Percentiles rank a stretch among this genome's conserved stretches.
Evolutionary conservation across 306 rosid species (phyloP).

Genomic region (Sindora glabra): DNA sequence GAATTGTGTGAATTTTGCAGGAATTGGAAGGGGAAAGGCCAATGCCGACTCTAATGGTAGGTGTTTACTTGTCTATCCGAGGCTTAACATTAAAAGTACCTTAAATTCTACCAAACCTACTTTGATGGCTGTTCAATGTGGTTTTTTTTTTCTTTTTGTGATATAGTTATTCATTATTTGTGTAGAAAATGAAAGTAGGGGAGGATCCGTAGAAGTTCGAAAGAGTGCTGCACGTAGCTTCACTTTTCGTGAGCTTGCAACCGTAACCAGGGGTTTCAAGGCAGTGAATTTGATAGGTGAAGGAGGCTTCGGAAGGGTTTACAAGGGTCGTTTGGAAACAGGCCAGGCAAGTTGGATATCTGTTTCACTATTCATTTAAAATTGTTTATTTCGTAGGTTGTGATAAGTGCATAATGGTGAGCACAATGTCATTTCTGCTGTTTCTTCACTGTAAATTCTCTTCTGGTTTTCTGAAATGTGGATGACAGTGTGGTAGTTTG

Average conservation of each 20-base stretch:
- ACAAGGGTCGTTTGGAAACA: slow-evolving; percentile 72
- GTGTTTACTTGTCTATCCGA: not conserved
- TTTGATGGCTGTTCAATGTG: not conserved
- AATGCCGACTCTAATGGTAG: slow-evolving; percentile 18
- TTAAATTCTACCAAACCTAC: not conserved
- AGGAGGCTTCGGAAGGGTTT: slow-evolving; percentile 97
- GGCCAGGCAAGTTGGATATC: slow-evolving; percentile 43
- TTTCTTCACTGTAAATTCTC: too few relatives aligned
- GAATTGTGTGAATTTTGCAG: slow-evolving; percentile 18
- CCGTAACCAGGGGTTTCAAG: slow-evolving; percentile 63
- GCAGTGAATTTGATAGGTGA: slow-evolving; percentile 79
- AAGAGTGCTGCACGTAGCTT: slow-evolving; percentile 31
- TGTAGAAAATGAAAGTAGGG: slow-evolving; percentile 31
- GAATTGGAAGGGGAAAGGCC: slow-evolving; percentile 30
- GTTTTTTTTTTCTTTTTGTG: not conserved
- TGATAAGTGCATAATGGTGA: too few relatives aligned
- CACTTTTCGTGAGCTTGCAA: slow-evolving; percentile 74
- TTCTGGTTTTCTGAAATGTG: too few relatives aligned
- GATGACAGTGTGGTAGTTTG: too few relatives aligned
- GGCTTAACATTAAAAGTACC: not conserved
- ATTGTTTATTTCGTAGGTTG: too few relatives aligned
- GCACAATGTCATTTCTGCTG: too few relatives aligned
- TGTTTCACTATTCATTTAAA: not conserved
- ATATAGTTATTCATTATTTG: too few relatives aligned
- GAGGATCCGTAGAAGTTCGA: slow-evolving; percentile 2